Conservation (phyloP, 139 green algal species). For the Monoraphidium neglectum region DNA sequence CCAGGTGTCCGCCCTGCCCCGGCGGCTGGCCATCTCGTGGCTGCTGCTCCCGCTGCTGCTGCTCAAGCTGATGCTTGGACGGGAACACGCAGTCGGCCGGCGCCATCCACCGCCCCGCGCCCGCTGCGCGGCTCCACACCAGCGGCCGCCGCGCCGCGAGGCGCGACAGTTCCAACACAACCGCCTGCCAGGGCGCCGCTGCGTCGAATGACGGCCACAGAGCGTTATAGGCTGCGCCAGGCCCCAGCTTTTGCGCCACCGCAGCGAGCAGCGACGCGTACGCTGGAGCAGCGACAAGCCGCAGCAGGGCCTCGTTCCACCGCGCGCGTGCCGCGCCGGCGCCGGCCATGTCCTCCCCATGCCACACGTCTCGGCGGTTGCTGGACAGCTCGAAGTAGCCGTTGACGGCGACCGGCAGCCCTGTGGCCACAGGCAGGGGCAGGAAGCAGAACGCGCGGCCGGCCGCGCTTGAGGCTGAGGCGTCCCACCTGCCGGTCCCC, state of each 20-base stretch:
- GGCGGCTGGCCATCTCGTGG: not conserved
- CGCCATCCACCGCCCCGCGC: slow-evolving; percentile 52
- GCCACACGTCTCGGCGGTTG: slow-evolving; percentile 67
- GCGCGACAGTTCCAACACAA: slow-evolving; percentile 46
- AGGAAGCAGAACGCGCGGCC: slow-evolving; percentile 75
- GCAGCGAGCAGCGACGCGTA: slow-evolving; percentile 57
- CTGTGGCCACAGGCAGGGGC: slow-evolving; percentile 60
- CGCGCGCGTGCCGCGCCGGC: slow-evolving; percentile 55
- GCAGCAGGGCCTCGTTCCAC: slow-evolving; percentile 73
- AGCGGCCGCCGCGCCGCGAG: slow-evolving; percentile 33
- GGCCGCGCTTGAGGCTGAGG: not conserved
- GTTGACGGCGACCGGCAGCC: slow-evolving; percentile 76
- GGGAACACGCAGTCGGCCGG: slow-evolving; percentile 30
- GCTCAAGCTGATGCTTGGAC: slow-evolving; percentile 3
- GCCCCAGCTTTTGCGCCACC: slow-evolving; percentile 53
- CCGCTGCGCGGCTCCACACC: slow-evolving; percentile 28
- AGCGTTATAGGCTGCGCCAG: slow-evolving; percentile 27
- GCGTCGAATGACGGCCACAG: slow-evolving; percentile 54
- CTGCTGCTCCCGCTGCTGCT: slow-evolving; percentile 10
- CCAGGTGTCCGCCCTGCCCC: slow-evolving; percentile 1
- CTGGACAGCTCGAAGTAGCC: slow-evolving; percentile 73
- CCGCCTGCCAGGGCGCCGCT: slow-evolving; percentile 51
- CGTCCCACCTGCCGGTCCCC: too few species aligned
- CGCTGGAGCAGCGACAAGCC: slow-evolving; percentile 48
- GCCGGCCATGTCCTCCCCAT: slow-evolving; percentile 70